These are phyloP conservation scores for Coemansia sp. DNA, from an alignment of 192 early-diverging fungal species.

Conservation along the genomic window DNA sequence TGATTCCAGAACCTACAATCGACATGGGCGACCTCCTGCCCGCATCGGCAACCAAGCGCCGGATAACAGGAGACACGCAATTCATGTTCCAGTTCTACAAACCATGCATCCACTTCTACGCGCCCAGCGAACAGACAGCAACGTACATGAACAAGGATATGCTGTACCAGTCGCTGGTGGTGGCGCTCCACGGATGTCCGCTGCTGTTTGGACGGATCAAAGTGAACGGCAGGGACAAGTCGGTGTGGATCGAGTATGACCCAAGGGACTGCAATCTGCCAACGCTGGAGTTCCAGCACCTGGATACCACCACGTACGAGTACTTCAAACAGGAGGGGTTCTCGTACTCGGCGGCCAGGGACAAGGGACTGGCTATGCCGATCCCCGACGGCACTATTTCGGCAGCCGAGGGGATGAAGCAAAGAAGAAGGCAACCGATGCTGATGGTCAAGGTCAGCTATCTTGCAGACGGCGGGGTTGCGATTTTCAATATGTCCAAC, in stretches of 20 bases:
- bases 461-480: slow-evolving; percentile 35
- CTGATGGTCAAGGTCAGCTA: slow-evolving; percentile 45
- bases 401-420: not conserved
- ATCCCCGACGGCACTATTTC: slow-evolving; percentile 35
- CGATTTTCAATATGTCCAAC: slow-evolving; percentile 37
- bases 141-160: slow-evolving; percentile 8
- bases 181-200: slow-evolving; percentile 33
- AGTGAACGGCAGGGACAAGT: slow-evolving; percentile 16
- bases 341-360: slow-evolving; percentile 22
- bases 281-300: slow-evolving; percentile 27
- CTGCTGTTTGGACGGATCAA: slow-evolving; percentile 26
- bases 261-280: slow-evolving; percentile 23
- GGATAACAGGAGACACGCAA: slow-evolving; percentile 42
- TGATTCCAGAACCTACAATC: not conserved
- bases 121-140: slow-evolving; percentile 3
- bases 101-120: slow-evolving; percentile 42
- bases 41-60: slow-evolving; percentile 5
- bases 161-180: slow-evolving; percentile 12
- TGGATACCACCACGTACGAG: slow-evolving; percentile 10
- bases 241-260: slow-evolving; percentile 24
- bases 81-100: slow-evolving; percentile 57
- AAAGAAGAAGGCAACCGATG: slow-evolving; percentile 21
- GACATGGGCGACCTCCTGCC: slow-evolving; percentile 22
- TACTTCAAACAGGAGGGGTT: slow-evolving; percentile 17
- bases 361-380: slow-evolving; percentile 18